Evolutionary conservation across 441 rosid genomes (phyloP), one percentile per base, ranked within the genome.

Genomic region (Mallotus repandus): DNA sequence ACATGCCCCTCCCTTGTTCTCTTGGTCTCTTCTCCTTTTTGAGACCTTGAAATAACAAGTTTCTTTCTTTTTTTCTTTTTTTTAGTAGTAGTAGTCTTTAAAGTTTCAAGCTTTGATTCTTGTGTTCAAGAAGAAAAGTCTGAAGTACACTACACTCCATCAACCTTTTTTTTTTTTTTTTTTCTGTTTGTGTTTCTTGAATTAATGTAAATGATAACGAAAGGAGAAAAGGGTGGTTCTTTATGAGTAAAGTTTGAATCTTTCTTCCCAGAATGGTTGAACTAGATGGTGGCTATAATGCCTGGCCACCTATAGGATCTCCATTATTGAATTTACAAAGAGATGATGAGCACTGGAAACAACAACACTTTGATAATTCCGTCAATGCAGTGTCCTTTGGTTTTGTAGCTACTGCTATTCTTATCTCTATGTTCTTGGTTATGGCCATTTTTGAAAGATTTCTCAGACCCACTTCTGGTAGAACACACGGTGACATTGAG

Each of bases 371-470:
- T 50, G 97, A 89, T 66, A 87, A 90, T 83, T 90, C 97, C 14
- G 96, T 89, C 52, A 90, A 87, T 77, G 97, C 99, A 0, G 97
- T 96, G 62, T 96, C 98, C 14, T 93, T 96, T 82, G 98, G 99
- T 8, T 96, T 90, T 68, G 98, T 95, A 6, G 99, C 99, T 66
- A 91, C 99, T 49, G 99, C 99, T 71, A 87, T 96, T 77, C 96
- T 96, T 84, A 93, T 96, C 81, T 93, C 92, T 19, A 91, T 96
- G 99, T 96, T 96, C 88, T 84, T 96, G 69, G 86, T 89, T 69
- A 93, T 96, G 98, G 99, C 97, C 55, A 90, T 96, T 78, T 87
- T 93, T 49, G 99, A 96, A 79, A 86, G 87, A 66, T 85, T 96
- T 71, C 88, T 96, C 73, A 83, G 99, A 75, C 88, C 97, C 56